Evolutionary conservation across 225 moss, liverwort and hornwort species (phyloP).

Genomic region (Polytrichum commune): DNA sequence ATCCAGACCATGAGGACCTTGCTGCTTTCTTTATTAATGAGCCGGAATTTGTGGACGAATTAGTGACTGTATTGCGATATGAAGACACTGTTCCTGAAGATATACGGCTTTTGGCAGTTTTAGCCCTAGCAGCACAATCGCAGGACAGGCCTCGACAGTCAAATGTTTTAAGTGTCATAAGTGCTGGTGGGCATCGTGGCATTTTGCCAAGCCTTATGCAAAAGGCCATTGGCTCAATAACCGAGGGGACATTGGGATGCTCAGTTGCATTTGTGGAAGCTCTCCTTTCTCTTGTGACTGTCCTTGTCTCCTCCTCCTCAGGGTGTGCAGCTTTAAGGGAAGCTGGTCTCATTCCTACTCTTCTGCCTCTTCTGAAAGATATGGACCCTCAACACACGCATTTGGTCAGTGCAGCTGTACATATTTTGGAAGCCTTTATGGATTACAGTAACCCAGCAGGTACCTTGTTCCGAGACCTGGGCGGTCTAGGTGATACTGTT

Average conservation of each 20-base stretch:
- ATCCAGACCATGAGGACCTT: slow-evolving; percentile 92
- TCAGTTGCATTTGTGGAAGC: slow-evolving; percentile 85
- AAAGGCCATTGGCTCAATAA: slow-evolving; percentile 75
- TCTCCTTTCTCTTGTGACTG: slow-evolving; percentile 81
- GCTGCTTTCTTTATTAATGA: slow-evolving; percentile 92
- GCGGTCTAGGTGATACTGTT: slow-evolving; percentile 92
- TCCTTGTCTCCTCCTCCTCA: slow-evolving; percentile 90
- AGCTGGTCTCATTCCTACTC: slow-evolving; percentile 90
- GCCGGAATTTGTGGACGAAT: slow-evolving; percentile 92
- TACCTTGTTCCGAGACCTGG: slow-evolving; percentile 88
- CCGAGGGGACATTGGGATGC: slow-evolving; percentile 57
- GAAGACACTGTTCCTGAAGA: slow-evolving; percentile 88
- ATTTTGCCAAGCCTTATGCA: slow-evolving; percentile 97
- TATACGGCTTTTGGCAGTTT: slow-evolving; percentile 82
- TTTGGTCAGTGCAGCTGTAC: slow-evolving; percentile 91
- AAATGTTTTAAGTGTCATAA: slow-evolving; percentile 92
- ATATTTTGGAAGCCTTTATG: slow-evolving; percentile 99
- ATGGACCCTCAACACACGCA: slow-evolving; percentile 78
- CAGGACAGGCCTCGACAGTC: slow-evolving; percentile 95
- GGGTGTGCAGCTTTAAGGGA: slow-evolving; percentile 91
- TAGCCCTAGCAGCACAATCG: slow-evolving; percentile 88
- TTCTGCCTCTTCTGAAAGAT: slow-evolving; percentile 90
- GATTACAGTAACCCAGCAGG: slow-evolving; percentile 99
- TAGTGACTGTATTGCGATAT: slow-evolving; percentile 82
- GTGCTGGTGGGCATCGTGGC: slow-evolving; percentile 96